These are phyloP conservation scores for Mycena maculata DNA, from an alignment of 768 basidiomycete species.

Conservation along the genomic window DNA sequence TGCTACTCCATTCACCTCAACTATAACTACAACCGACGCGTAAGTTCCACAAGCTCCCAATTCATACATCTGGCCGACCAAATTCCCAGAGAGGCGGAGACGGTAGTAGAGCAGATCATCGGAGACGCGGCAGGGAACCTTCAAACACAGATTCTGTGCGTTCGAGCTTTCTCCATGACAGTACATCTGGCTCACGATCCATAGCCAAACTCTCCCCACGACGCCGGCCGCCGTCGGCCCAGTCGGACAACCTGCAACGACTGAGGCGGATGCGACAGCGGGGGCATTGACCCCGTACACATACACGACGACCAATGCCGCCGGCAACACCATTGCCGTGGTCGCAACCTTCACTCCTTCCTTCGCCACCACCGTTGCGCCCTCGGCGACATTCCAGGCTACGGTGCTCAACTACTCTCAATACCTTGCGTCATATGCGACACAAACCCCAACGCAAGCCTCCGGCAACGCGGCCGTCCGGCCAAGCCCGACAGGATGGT, in stretches of 20 bases:
- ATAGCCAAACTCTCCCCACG: constrained; percentile 21
- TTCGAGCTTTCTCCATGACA: not conserved
- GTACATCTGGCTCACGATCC: not conserved
- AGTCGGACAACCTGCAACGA: constrained; percentile 24
- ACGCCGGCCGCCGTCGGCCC: constrained; percentile 9
- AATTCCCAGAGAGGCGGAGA: constrained; percentile 10
- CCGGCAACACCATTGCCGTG: constrained; percentile 11
- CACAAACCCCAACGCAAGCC: not conserved
- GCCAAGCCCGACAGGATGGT: constrained; percentile 12
- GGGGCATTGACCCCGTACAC: constrained; percentile 29
- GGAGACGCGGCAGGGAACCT: constrained; percentile 17
- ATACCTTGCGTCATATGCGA: constrained; percentile 27
- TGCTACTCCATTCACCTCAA: not conserved
- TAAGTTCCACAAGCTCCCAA: constrained; percentile 8
- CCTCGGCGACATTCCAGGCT: constrained; percentile 25
- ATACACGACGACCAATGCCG: constrained; percentile 27
- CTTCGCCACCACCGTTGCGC: constrained; percentile 14
- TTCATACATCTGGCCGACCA: not conserved
- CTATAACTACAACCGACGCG: constrained; percentile 17
- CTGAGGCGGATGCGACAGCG: constrained; percentile 10
- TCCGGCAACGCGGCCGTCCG: not conserved
- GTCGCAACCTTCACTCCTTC: constrained; percentile 31
- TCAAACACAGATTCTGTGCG: constrained; percentile 18
- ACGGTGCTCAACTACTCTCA: constrained; percentile 32
- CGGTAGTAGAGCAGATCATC: constrained; percentile 22